Conservation (phyloP, 2,329 filamentous ascomycete species). For the Apiospora sp. region DNA sequence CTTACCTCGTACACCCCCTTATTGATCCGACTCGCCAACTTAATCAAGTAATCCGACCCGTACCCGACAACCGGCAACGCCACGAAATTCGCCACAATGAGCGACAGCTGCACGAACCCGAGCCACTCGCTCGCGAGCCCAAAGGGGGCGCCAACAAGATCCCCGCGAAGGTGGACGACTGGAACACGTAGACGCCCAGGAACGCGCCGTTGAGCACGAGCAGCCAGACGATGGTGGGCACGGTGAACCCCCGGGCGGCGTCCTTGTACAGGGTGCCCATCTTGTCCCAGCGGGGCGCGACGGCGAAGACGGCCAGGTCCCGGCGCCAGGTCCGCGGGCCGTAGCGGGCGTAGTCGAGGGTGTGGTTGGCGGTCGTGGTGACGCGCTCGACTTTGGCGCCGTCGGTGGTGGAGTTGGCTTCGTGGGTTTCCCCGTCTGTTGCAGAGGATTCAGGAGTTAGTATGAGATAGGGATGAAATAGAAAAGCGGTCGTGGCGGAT, state of each 20-base stretch:
- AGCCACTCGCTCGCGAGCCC: constrained; percentile 29
- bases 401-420: constrained; percentile 12
- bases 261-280: constrained; percentile 32
- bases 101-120: constrained; percentile 33
- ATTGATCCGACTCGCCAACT: constrained; percentile 23
- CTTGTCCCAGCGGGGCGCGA: constrained; percentile 31
- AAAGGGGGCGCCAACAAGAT: constrained; percentile 34
- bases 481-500: neutral
- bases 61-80: constrained; percentile 34
- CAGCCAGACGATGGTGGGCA: constrained; percentile 36
- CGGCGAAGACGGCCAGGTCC: constrained; percentile 35
- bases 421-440: constrained; percentile 24
- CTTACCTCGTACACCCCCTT: constrained; percentile 22
- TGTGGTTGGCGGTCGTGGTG: constrained; percentile 29
- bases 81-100: constrained; percentile 33
- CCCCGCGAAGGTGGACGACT: constrained; percentile 33
- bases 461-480: neutral
- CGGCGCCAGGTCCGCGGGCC: constrained; percentile 31
- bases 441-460: neutral
- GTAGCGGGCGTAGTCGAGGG: constrained; percentile 27
- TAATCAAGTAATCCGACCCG: constrained; percentile 32
- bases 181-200: constrained; percentile 37
- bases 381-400: constrained; percentile 25
- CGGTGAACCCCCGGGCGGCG: constrained; percentile 28
- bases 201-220: constrained; percentile 36